These are phyloP conservation scores for Euryodendron excelsum DNA, from an alignment of 148 eudicot species.

Conservation along the genomic window DNA sequence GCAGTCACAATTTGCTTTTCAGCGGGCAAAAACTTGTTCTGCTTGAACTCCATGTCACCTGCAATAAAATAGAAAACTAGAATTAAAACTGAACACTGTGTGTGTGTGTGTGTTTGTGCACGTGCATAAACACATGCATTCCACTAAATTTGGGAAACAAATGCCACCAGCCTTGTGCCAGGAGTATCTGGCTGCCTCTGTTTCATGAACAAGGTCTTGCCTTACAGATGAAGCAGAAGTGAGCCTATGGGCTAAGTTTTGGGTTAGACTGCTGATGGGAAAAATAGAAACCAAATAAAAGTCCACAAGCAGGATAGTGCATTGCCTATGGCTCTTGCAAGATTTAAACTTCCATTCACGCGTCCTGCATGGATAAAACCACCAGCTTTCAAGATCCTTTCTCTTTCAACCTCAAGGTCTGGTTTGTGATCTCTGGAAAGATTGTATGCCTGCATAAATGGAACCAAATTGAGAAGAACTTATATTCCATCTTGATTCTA, in stretches of 20 bases:
- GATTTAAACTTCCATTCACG: conserved; percentile 90
- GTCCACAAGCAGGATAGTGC: conserved; percentile 18
- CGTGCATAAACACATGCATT: not conserved
- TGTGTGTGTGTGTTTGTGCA: not conserved
- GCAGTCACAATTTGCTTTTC: conserved; percentile 97
- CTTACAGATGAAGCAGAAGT: not conserved
- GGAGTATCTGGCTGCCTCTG: not conserved
- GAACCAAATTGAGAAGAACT: conserved; percentile 7
- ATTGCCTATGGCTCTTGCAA: conserved; percentile 96
- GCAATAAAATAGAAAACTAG: conserved; percentile 15
- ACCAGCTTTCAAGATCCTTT: conserved; percentile 89
- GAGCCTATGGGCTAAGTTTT: not conserved
- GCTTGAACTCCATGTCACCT: conserved; percentile 87
- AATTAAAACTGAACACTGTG: not conserved
- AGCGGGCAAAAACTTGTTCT: conserved; percentile 83
- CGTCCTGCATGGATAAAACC: conserved; percentile 97
- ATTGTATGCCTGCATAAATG: conserved; percentile 73
- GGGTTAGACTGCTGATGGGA: not conserved
- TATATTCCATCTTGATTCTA: not conserved
- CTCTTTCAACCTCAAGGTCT: conserved; percentile 87
- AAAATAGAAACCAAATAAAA: not conserved
- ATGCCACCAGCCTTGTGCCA: not conserved
- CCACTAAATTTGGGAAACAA: not conserved
- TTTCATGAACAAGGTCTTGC: not conserved
- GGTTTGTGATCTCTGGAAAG: conserved; percentile 98